Percentiles rank a stretch among this genome's conserved stretches.
phyloP scores from a whole-genome alignment of 2,329 filamentous ascomycete genomes.

The Lachnellula hyalina region DNA sequence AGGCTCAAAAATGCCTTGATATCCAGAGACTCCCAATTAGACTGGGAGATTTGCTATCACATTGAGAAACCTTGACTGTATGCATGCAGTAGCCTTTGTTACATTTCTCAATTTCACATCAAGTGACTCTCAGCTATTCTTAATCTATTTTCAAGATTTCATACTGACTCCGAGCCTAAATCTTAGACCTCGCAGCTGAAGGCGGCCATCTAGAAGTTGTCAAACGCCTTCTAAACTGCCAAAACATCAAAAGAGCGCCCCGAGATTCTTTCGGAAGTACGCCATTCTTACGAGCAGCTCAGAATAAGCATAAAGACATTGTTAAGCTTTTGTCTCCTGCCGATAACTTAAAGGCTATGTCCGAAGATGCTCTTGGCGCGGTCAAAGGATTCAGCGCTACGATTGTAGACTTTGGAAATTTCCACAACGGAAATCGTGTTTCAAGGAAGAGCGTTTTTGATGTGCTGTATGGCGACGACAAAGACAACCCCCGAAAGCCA shows the following conservation, averaged over 20 bases:
- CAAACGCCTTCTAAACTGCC: constrained; percentile 13
- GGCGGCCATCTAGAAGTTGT: constrained; percentile 21
- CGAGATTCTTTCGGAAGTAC: constrained; percentile 25
- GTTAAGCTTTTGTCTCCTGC: constrained; percentile 22
- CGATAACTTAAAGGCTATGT: constrained; percentile 18
- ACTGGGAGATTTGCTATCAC: no score
- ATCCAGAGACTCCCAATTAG: no score
- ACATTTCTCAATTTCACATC: no score
- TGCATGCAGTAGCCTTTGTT: no score
- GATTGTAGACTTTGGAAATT: constrained; percentile 24
- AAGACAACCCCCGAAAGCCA: constrained; percentile 20
- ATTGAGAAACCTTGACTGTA: no score
- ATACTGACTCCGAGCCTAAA: no score
- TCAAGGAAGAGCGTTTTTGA: constrained; percentile 18
- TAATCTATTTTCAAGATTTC: no score
- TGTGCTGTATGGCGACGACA: constrained; percentile 21
- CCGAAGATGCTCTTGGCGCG: constrained; percentile 24
- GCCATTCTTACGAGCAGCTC: constrained; percentile 22
- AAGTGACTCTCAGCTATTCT: no score
- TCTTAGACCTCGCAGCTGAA: constrained; percentile 16
- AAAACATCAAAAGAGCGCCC: constrained; percentile 17
- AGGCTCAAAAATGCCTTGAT: no score
- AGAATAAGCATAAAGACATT: constrained; percentile 22
- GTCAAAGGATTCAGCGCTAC: constrained; percentile 25
- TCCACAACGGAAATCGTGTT: constrained; percentile 21